Evolutionary conservation across 23 red algal genomes (phyloP).

Genomic region (Cyanidioschyzon merolae): DNA sequence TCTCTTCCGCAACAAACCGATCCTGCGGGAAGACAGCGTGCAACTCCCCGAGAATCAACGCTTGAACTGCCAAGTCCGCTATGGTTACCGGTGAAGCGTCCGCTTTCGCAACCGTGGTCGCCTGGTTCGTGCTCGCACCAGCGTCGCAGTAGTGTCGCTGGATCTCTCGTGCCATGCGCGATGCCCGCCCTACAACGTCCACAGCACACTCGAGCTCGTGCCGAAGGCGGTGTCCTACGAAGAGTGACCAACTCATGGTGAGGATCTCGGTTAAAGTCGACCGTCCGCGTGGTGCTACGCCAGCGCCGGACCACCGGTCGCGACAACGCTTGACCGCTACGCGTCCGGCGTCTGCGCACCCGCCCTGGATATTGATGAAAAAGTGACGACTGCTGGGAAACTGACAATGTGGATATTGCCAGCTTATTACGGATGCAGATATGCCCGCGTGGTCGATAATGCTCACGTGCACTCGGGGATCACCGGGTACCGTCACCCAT

Average conservation of each 20-base stretch:
- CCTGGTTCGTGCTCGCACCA: not conserved
- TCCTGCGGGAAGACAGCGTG: constrained; percentile 50
- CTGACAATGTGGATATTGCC: too few relatives aligned
- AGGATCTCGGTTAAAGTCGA: too few relatives aligned
- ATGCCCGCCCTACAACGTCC: not conserved
- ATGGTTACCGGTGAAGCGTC: constrained; percentile 84
- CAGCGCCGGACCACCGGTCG: too few relatives aligned
- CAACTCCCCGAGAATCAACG: constrained; percentile 52
- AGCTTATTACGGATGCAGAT: too few relatives aligned
- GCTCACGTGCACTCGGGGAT: too few relatives aligned
- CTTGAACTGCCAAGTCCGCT: constrained; percentile 95
- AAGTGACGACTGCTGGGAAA: too few relatives aligned
- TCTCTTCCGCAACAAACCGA: constrained; percentile 88
- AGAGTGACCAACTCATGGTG: not conserved
- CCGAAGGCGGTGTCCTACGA: not conserved
- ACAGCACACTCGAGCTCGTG: not conserved
- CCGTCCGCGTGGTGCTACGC: too few relatives aligned
- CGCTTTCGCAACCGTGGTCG: constrained; percentile 35
- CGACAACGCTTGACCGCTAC: too few relatives aligned
- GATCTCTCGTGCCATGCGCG: not conserved
- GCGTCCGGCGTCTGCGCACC: too few relatives aligned
- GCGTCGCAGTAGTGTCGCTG: not conserved
- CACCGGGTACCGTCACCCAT: too few relatives aligned
- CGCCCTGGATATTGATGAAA: too few relatives aligned
- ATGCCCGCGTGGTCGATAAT: too few relatives aligned